Base-by-base conservation (phyloP, 2,329 filamentous ascomycete species). In the Monilinia fructigena region DNA sequence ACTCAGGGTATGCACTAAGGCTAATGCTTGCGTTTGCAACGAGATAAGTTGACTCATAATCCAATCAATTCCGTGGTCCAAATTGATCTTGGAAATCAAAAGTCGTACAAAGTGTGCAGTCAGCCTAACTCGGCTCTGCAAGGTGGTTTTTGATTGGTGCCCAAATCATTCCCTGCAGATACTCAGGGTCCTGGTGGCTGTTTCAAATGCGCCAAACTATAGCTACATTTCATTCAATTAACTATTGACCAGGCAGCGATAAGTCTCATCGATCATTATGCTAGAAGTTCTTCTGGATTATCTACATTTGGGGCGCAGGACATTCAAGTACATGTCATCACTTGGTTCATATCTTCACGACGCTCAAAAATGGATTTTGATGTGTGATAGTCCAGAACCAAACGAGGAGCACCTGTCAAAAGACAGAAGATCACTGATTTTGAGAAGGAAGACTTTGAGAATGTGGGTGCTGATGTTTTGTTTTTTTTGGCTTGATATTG, bases 101-200 rank as follows among this genome's bases (percentile, higher is more conserved):
- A 7, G n/a, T 61, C 12, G 10, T 45, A 50, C 45, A 61, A 61
- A 45, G 28, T 35, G 38, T 38, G 58, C n/a, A 20, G 58, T 31
- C 23, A 28, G 58, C 45, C 50, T 3, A 60, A 60, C 56, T 50
- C 28, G 45, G 58, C 58, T 38, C 58, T 60, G 3, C 31, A 38
- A 14, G 45, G 31, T 4, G 4, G 2, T 26, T 26, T 3, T 12
- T 50, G 58, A 61, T 61, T 50, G 58, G 58, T 18, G 28, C 23
- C 14, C 4, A 7, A 20, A 50, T 14, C 10, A n/a, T 38, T 20
- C n/a, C 28, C 35, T 61, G 45, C 31, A 14, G 14, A 61, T 3
- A 61, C 12, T 31, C 31, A 8, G 16, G 38, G 38, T 10, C 10
- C 10, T 40, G 38, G 8, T 14, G 31, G 4, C 8, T 26, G 42